Evolutionary conservation across 306 rosid genomes (phyloP).

Genomic region (Hippophae gyantsensis): DNA sequence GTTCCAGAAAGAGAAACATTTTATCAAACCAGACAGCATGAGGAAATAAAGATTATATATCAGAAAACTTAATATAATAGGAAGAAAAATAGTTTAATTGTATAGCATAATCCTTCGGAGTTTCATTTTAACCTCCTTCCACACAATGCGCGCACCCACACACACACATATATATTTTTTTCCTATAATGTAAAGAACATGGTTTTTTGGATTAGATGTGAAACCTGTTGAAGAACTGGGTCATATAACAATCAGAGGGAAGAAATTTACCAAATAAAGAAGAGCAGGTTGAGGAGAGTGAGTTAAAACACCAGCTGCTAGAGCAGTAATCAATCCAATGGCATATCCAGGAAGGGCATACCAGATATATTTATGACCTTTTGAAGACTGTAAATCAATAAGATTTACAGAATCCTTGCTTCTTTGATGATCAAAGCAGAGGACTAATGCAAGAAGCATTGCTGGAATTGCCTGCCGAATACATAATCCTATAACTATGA

Average conservation of each 20-base stretch:
- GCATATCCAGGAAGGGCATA: constrained; percentile 97
- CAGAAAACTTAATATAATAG: background rate
- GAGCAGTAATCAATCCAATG: constrained; percentile 71
- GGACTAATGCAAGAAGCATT: constrained; percentile 92
- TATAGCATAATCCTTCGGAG: too few relatives aligned
- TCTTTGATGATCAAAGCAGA: constrained; percentile 82
- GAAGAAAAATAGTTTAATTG: too few relatives aligned
- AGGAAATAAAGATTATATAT: background rate
- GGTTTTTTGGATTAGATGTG: too few relatives aligned
- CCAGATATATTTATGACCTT: constrained; percentile 97
- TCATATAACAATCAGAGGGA: too few relatives aligned
- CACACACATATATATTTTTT: too few relatives aligned
- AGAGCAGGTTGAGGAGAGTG: constrained; percentile 96
- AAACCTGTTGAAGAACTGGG: too few relatives aligned
- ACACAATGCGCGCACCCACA: too few relatives aligned
- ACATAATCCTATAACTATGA: constrained; percentile 4
- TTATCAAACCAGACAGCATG: too few relatives aligned
- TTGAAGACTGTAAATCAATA: constrained; percentile 62
- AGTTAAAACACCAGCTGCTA: constrained; percentile 90
- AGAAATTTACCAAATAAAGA: constrained; percentile 67
- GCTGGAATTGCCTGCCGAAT: constrained; percentile 77
- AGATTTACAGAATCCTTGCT: constrained; percentile 59
- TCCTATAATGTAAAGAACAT: too few relatives aligned
- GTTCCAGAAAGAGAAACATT: too few relatives aligned
- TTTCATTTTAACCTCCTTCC: too few relatives aligned